Evolutionary conservation across 805 yeast genomes (phyloP), one percentile per base, ranked within the genome.

Genomic region (Cyberlindnera meyerae): DNA sequence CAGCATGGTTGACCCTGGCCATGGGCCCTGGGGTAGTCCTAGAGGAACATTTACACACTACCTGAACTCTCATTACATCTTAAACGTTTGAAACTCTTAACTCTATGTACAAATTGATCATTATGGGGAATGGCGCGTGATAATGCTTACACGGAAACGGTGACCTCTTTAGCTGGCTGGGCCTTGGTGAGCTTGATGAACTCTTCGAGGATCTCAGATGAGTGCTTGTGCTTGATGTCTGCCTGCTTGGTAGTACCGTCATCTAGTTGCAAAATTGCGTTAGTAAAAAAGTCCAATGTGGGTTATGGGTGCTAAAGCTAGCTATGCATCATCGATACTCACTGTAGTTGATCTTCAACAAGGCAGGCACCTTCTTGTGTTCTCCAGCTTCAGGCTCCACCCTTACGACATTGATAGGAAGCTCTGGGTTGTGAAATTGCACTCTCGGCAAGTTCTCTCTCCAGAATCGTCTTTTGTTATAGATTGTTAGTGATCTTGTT

Each of bases 341-440:
- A 11, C 48, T 45, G 32, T 61, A 65, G 36, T 56, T 53, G 12
- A 76, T 58, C 18, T 61, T 65, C 17, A 79, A 51, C 32, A 63
- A 53, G 18, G 75, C 63, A 3, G 80, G 82, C 27, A 52, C 44
- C 15, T 61, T 58, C 12, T 52, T 51, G 33, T 63, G 61, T 31
- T 73, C 73, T 14, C 70, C 72, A 33, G 61, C 63, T 17, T 62
- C 59, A 32, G 62, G 55, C 27, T 66, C 63, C 29, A 82, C 67
- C 47, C 88, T 67, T 11, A 71, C 63, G 24, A 86, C 80, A 17
- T 70, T 67, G 38, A 86, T 76, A 17, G 75, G 71, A 18, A 83
- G 53, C 29, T 65, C 63, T n/a, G 90, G 89, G 58, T 88, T 88
- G 63, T 86, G 89, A 59, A 83, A 88, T 56, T 77, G 79, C 44